Percentiles rank a stretch among this genome's conserved stretches.
Conservation (phyloP, 495 filamentous ascomycete genomes). For the Chaetomium cochliodes region DNA sequence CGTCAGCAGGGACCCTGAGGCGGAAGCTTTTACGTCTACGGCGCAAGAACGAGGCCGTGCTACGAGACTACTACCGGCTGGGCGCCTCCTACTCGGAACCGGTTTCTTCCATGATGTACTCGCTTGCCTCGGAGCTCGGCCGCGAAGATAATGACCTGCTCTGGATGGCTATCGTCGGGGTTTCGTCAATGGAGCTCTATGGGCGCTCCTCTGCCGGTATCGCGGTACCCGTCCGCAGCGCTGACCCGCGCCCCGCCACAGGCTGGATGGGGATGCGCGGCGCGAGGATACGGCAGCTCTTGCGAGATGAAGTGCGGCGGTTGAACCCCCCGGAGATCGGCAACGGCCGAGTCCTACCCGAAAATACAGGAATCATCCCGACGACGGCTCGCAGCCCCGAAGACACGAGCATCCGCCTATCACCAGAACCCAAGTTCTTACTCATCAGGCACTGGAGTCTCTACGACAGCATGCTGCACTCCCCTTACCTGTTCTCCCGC, state of each 20-base stretch:
- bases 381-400: slow-evolving; percentile 85
- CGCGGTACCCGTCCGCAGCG: slow-evolving; percentile 61
- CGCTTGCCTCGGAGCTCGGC: slow-evolving; percentile 88
- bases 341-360: slow-evolving; percentile 48
- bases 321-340: slow-evolving; percentile 78
- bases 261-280: slow-evolving; percentile 84
- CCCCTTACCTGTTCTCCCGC: slow-evolving; percentile 86
- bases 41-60: slow-evolving; percentile 67
- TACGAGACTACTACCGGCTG: slow-evolving; percentile 77
- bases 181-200: slow-evolving; percentile 86
- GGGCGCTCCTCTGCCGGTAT: slow-evolving; percentile 80
- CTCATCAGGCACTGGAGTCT: slow-evolving; percentile 95
- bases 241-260: slow-evolving; percentile 52
- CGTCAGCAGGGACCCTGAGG: slow-evolving; percentile 67
- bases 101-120: slow-evolving; percentile 90
- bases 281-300: slow-evolving; percentile 75
- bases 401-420: slow-evolving; percentile 87
- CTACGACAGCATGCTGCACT: slow-evolving; percentile 98
- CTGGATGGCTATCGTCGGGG: slow-evolving; percentile 91
- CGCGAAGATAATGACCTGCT: slow-evolving; percentile 95
- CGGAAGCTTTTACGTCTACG: slow-evolving; percentile 70
- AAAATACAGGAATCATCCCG: slow-evolving; percentile 74
- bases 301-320: slow-evolving; percentile 92
- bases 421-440: slow-evolving; percentile 90
- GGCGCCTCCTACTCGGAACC: slow-evolving; percentile 93